These are phyloP conservation scores for Trametes maxima DNA, from an alignment of 768 basidiomycete species.

Conservation along the genomic window DNA sequence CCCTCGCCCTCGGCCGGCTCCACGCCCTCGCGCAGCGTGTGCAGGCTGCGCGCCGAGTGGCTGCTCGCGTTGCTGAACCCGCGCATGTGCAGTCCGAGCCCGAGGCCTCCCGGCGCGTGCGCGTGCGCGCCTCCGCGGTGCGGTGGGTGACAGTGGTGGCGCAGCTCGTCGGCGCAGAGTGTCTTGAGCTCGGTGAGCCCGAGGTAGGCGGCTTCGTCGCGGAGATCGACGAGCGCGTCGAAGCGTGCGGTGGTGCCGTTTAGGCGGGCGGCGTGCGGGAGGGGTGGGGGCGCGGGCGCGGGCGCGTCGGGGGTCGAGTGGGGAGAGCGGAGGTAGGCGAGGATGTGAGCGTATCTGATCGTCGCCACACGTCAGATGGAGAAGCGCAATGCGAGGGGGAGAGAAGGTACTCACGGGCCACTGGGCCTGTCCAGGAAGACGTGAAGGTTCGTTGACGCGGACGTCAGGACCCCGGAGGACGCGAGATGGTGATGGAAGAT, in stretches of 20 bases:
- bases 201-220: slow-evolving; percentile 80
- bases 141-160: slow-evolving; percentile 41
- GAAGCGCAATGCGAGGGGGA: neutral
- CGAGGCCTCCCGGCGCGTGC: slow-evolving; percentile 32
- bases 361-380: neutral
- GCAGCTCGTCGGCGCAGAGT: slow-evolving; percentile 70
- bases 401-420: slow-evolving; percentile 60
- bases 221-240: slow-evolving; percentile 70
- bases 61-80: slow-evolving; percentile 56
- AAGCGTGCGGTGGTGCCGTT: slow-evolving; percentile 50
- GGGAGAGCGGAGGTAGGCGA: slow-evolving; percentile 70
- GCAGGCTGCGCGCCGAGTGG: slow-evolving; percentile 60
- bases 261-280: slow-evolving; percentile 64
- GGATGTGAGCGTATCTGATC: slow-evolving; percentile 67
- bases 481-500: slow-evolving; percentile 65
- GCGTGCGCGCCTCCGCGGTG: too few relatives aligned
- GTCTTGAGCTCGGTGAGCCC: slow-evolving; percentile 63
- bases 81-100: slow-evolving; percentile 39
- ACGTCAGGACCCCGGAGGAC: slow-evolving; percentile 55
- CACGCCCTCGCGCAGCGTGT: slow-evolving; percentile 58
- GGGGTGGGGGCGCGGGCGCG: slow-evolving; percentile 47
- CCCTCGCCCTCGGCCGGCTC: slow-evolving; percentile 34
- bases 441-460: slow-evolving; percentile 54
- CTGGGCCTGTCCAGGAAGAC: slow-evolving; percentile 82
- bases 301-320: slow-evolving; percentile 47